Evolutionary conservation across 352 stramenopile genomes (phyloP).

Genomic region (Globisporangium splendens): DNA sequence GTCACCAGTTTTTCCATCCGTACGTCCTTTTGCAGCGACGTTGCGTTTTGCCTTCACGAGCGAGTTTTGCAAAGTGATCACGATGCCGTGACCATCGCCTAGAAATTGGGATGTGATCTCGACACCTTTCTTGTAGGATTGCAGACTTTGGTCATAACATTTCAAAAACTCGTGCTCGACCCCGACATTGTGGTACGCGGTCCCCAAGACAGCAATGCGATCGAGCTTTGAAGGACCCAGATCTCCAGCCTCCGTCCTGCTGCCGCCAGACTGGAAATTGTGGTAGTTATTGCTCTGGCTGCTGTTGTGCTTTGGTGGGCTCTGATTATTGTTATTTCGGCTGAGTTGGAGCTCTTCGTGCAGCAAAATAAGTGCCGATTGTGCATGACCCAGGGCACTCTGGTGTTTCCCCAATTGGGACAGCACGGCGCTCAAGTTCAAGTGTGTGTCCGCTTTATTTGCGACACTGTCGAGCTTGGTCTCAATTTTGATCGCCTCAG

Average conservation of each 20-base stretch:
- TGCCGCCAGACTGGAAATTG: background rate
- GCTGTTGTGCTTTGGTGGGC: constrained; percentile 16
- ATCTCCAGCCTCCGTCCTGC: background rate
- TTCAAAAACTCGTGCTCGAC: constrained; percentile 96
- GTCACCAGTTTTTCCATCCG: constrained; percentile 43
- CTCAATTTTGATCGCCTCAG: constrained; percentile 92
- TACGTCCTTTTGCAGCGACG: constrained; percentile 49
- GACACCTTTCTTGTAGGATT: constrained; percentile 91
- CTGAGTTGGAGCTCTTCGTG: constrained; percentile 89
- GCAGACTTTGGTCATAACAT: constrained; percentile 84
- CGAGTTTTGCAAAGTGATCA: constrained; percentile 90
- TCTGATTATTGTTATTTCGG: constrained; percentile 5
- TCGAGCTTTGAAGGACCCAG: constrained; percentile 67
- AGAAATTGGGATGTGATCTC: constrained; percentile 85
- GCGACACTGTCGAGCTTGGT: constrained; percentile 74
- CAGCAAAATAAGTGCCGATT: constrained; percentile 90
- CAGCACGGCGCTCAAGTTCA: constrained; percentile 94
- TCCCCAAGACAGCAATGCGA: constrained; percentile 89
- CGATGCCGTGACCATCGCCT: constrained; percentile 88
- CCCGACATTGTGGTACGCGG: constrained; percentile 95
- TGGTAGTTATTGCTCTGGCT: constrained; percentile 13
- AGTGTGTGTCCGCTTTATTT: constrained; percentile 92
- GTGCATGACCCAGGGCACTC: constrained; percentile 88
- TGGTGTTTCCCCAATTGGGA: constrained; percentile 90
- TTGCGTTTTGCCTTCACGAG: constrained; percentile 70